Base-by-base conservation (phyloP, 352 stramenopile genomes). In the Phytopythium helicoides region DNA sequence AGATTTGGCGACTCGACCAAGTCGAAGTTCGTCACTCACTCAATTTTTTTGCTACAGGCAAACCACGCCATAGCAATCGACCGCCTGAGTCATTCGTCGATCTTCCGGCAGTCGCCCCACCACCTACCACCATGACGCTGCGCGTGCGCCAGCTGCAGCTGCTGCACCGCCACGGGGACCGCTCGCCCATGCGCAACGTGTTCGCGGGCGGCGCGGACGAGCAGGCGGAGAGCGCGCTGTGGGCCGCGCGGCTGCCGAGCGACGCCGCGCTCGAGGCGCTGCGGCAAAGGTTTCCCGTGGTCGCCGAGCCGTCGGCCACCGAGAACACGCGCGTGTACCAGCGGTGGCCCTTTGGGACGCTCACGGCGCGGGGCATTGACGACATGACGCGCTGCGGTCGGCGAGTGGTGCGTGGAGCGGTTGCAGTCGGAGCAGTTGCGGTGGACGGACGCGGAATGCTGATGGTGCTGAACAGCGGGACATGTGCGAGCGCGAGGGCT, bases 91-190 rank as follows among this genome's bases (percentile, higher is more conserved):
- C n/a, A n/a, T 33, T 9, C 28, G 28, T 33, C 28, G 28, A 33
- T 33, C 28, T 5, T 33, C 9, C 28, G 28, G 5, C 28, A 33
- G 28, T 5, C 28, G 28, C 28, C 28, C 9, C 28, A 9, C 9
- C 28, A 33, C 28, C 28, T 6, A 39, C 28, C 28, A 31, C 19
- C 11, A 41, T 31, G 46, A 28, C 45, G 34, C 47, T 86, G 47
- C 67, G 66, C 39, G 64, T 94, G 47, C 81, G 79, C 14, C 83
- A 92, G 60, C 56, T 94, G 55, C 83, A 94, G 54, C 64, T 94
- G 46, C 58, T 90, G 33, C 83, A 92, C 47, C 83, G 83, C 37
- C 83, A 94, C 57, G 83, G 83, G 12, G 83, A 94, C 64, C 83
- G 83, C 39, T 87, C 76, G 45, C 83, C 83, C 31, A 64, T 94